Conservation (phyloP, 441 rosid species). For the Corymbia calophylla region DNA sequence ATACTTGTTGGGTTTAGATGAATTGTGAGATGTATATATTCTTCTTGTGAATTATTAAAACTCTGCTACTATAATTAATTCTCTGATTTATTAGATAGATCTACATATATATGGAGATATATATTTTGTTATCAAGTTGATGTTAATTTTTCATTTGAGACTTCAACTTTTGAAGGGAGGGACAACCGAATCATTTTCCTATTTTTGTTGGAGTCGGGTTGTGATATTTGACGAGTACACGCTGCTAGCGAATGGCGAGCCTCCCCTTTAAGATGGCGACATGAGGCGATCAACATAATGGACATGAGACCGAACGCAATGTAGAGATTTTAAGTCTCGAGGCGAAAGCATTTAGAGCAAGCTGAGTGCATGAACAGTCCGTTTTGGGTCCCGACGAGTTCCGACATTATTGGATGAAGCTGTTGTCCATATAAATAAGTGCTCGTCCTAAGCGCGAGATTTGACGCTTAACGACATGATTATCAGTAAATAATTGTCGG, state of each 20-base stretch:
- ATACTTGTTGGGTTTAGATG: neutral
- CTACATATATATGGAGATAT: neutral
- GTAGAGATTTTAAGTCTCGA: neutral
- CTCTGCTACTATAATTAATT: neutral
- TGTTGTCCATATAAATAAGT: neutral
- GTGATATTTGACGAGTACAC: neutral
- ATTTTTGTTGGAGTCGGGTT: neutral
- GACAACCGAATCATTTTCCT: rapidly evolving
- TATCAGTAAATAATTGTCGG: neutral
- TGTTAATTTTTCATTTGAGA: neutral
- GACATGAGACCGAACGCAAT: neutral
- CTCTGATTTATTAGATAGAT: neutral
- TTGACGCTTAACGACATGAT: neutral
- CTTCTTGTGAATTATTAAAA: neutral
- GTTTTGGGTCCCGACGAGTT: neutral
- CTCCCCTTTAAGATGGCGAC: neutral
- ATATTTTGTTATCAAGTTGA: neutral
- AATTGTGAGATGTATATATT: neutral
- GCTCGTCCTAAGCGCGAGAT: neutral
- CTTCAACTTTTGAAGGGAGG: rapidly evolving
- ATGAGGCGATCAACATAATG: neutral
- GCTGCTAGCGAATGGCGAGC: neutral
- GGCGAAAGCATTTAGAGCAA: neutral
- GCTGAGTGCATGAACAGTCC: neutral
- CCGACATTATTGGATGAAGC: neutral